Evolutionary conservation across 192 early-diverging fungal genomes (phyloP).

Genomic region (Coemansia guatemalensis): DNA sequence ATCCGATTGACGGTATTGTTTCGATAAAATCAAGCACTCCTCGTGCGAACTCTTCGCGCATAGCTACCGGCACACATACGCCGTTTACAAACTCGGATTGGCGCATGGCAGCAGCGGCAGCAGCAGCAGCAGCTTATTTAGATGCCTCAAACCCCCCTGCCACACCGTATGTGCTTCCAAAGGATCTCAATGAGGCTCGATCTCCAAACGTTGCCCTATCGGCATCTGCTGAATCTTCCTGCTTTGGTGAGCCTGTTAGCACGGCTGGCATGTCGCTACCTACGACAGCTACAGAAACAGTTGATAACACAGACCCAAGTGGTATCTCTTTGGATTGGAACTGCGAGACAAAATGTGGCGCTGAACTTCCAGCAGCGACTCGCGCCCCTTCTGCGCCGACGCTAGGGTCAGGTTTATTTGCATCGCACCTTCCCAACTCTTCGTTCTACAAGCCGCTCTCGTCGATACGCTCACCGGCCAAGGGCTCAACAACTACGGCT

Average conservation of each 20-base stretch:
- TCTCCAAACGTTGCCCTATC: constrained; percentile 27
- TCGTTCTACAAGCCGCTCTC: constrained; percentile 53
- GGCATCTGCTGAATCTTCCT: not conserved
- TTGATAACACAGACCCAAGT: not conserved
- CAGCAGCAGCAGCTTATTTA: constrained; percentile 33
- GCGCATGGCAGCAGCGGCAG: constrained; percentile 34
- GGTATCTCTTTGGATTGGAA: not conserved
- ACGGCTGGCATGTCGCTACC: constrained; percentile 5
- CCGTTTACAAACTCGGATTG: constrained; percentile 34
- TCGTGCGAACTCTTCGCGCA: constrained; percentile 17
- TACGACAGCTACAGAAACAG: too few relatives aligned
- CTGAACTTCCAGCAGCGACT: not conserved
- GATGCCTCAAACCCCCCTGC: constrained; percentile 22
- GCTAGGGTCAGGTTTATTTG: constrained; percentile 13
- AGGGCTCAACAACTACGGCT: constrained; percentile 8
- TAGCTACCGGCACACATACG: constrained; percentile 41
- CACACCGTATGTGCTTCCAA: constrained; percentile 37
- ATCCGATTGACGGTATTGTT: constrained; percentile 53
- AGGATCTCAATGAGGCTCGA: constrained; percentile 44
- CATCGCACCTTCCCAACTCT: constrained; percentile 49
- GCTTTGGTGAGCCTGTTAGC: not conserved
- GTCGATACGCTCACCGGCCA: constrained; percentile 32
- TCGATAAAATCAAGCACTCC: constrained; percentile 42
- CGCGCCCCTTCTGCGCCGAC: constrained; percentile 8
- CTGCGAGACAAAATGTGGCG: not conserved